Evolutionary conservation across 2,329 filamentous ascomycete genomes (phyloP), one percentile per base, ranked within the genome.

Genomic region (Scortechinia acanthostroma): DNA sequence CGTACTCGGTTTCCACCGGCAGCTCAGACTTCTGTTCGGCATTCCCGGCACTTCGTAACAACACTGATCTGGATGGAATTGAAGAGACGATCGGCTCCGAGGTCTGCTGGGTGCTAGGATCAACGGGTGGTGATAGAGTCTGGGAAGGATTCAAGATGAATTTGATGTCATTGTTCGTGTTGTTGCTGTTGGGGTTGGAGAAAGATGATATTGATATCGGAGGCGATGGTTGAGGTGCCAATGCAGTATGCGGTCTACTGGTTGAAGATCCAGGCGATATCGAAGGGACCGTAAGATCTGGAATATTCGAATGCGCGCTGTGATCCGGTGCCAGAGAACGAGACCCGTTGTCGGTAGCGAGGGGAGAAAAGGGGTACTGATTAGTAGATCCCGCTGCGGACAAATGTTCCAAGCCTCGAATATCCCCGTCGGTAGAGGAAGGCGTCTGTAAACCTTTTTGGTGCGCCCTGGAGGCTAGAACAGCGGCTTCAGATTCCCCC

Each of bases 331-430:
- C n/a, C n/a, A n/a, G n/a, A n/a, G n/a, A n/a, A n/a, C n/a, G n/a
- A n/a, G n/a, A n/a, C n/a, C n/a, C n/a, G n/a, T n/a, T n/a, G n/a
- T n/a, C n/a, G n/a, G n/a, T n/a, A 17, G 52, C 52, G 28, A 52
- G 37, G 13, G 50, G 55, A n/a, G 52, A 49, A 22, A 20, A 16
- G 17, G 53, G 48, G 44, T 56, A 59, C 48, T 63, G 61, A 50
- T 63, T 61, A 45, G 56, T 58, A 23, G 69, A 71, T 19, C 73
- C 75, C 42, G 71, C 70, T 10, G 69, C 65, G 37, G 75, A 77
- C 21, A 77, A 59, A 6, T 74, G 65, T 46, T 80, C 75, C 21
- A 80, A 57, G 2, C 74, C 72, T 47, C 74, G 68, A 19, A 69
- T 70, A 44, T 66, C 60, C 19, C 52, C 53, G 46, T 64, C 60